Evolutionary conservation across 2,329 filamentous ascomycete genomes (phyloP).

Genomic region (Paraconiothyrium sp.): DNA sequence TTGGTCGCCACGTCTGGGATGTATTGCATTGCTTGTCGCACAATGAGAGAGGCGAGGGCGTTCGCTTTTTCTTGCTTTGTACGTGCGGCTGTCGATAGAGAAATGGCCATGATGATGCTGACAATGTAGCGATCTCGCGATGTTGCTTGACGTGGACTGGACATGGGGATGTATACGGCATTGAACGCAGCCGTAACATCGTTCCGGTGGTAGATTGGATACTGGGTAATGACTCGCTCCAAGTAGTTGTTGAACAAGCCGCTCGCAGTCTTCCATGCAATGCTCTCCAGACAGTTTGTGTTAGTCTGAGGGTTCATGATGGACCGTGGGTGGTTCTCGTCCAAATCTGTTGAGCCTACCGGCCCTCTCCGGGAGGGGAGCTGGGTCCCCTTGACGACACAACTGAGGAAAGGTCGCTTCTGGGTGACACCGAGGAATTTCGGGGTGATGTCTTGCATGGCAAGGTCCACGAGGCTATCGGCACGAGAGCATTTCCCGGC

Average conservation of each 20-base stretch:
- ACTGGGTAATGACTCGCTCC: conserved; percentile 47
- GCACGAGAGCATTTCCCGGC: conserved; percentile 41
- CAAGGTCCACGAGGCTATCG: conserved; percentile 43
- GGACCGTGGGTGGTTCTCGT: conserved; percentile 48
- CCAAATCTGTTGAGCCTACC: conserved; percentile 44
- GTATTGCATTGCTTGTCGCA: conserved; percentile 48
- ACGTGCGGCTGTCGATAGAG: conserved; percentile 45
- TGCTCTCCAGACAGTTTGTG: conserved; percentile 36
- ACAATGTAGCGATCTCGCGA: conserved; percentile 47
- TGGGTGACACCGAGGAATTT: conserved; percentile 48
- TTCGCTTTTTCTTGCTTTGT: conserved; percentile 47
- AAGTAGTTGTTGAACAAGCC: conserved; percentile 46
- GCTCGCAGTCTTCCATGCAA: conserved; percentile 42
- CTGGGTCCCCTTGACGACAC: conserved; percentile 47
- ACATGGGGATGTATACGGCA: conserved; percentile 41
- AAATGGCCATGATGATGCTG: conserved; percentile 50
- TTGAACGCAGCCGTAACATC: conserved; percentile 47
- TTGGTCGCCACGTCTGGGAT: conserved; percentile 49
- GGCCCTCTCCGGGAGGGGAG: conserved; percentile 47
- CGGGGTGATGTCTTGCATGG: conserved; percentile 48
- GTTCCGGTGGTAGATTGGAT: conserved; percentile 49
- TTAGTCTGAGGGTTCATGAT: conserved; percentile 48
- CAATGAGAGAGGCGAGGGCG: conserved; percentile 42
- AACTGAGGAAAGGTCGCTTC: conserved; percentile 42
- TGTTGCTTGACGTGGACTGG: conserved; percentile 36